Evolutionary conservation across 2,329 filamentous ascomycete genomes (phyloP).

Genomic region (Raffaelea albimanens): DNA sequence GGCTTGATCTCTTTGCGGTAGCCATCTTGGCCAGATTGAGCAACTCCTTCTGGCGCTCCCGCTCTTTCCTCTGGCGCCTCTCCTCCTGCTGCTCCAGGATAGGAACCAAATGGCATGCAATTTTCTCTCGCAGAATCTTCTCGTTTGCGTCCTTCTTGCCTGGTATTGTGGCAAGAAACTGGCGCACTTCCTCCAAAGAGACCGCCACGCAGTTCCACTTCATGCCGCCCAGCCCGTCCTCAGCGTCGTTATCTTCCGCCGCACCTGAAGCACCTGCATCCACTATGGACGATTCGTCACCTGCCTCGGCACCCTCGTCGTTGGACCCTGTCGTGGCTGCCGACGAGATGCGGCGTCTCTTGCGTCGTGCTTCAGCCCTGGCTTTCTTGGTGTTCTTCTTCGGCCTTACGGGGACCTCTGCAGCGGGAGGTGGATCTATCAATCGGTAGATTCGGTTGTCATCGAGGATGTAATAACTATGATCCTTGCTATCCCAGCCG

Average conservation of each 20-base stretch:
- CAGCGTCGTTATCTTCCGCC: constrained; percentile 19
- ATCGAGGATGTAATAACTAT: constrained; percentile 82
- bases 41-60: constrained; percentile 66
- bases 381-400: constrained; percentile 57
- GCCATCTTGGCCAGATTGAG: constrained; percentile 77
- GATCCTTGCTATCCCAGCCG: constrained; percentile 82
- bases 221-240: constrained; percentile 63
- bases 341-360: constrained; percentile 53
- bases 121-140: constrained; percentile 60
- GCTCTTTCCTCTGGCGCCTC: constrained; percentile 60
- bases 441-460: constrained; percentile 88
- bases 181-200: constrained; percentile 65
- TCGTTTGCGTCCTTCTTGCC: constrained; percentile 79
- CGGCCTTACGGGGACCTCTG: constrained; percentile 43
- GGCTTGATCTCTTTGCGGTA: constrained; percentile 87
- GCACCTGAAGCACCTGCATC: background rate
- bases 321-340: constrained; percentile 21
- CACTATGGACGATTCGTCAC: constrained; percentile 20
- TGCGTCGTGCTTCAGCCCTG: constrained; percentile 57
- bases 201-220: constrained; percentile 90
- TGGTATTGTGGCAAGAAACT: constrained; percentile 60
- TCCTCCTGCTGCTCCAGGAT: constrained; percentile 73
- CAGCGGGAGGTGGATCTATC: constrained; percentile 56
- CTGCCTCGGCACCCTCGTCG: constrained; percentile 27
- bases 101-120: constrained; percentile 73